A percentile compares a stretch with the other conserved stretches of the same genome.
Conservation (phyloP, 202 grass and related monocot genomes). For the Setaria viridis region DNA sequence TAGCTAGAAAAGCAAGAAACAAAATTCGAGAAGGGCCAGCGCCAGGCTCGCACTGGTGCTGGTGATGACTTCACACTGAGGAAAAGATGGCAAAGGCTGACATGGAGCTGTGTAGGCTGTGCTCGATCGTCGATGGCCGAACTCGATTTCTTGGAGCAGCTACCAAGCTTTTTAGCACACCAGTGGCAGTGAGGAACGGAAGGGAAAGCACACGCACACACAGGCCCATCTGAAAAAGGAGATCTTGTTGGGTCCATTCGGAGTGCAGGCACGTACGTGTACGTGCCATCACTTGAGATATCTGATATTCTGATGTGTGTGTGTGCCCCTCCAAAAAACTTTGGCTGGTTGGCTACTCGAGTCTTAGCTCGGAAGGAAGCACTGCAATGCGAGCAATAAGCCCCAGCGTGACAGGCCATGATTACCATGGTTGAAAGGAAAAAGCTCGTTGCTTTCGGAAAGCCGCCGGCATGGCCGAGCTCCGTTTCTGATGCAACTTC, state of each 20-base stretch:
- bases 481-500: neutral
- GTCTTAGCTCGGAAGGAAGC: slow-evolving; percentile 33
- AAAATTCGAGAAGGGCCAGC: neutral
- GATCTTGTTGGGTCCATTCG: slow-evolving; percentile 38
- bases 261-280: neutral
- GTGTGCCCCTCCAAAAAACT: neutral
- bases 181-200: neutral
- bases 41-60: slow-evolving; percentile 9
- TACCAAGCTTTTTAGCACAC: neutral
- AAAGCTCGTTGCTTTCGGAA: slow-evolving; percentile 16
- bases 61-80: slow-evolving; percentile 26
- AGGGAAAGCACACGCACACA: neutral
- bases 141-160: neutral
- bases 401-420: neutral
- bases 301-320: too few relatives aligned
- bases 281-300: neutral
- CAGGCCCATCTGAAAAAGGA: slow-evolving; percentile 33
- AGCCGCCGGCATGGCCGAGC: neutral
- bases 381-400: slow-evolving; percentile 7
- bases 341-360: neutral
- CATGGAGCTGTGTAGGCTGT: slow-evolving; percentile 1
- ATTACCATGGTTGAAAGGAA: slow-evolving; percentile 35
- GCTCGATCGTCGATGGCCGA: neutral
- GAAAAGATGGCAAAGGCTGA: slow-evolving; percentile 26
- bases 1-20: neutral